A percentile compares a stretch with the other conserved stretches of the same genome.
Evolutionary conservation across 2,329 filamentous ascomycete species (phyloP).

Genomic region (Lasiodiplodia sp.): DNA sequence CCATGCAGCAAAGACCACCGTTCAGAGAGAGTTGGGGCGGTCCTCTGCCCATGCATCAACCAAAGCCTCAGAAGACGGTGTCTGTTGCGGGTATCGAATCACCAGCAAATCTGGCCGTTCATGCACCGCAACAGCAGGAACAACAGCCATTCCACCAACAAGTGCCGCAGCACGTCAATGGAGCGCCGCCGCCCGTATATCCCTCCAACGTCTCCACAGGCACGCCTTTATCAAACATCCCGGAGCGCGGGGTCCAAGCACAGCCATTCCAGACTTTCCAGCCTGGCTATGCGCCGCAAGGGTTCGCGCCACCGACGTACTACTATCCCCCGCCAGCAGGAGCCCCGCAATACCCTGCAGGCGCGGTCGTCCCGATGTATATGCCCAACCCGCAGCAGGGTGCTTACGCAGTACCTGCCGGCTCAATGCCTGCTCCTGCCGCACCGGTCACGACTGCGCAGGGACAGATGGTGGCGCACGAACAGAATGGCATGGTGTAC

Average conservation of each 20-base stretch:
- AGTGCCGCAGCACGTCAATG: slow-evolving; percentile 77
- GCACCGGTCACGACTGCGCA: slow-evolving; percentile 50
- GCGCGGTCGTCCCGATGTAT: slow-evolving; percentile 62
- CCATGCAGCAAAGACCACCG: slow-evolving; percentile 61
- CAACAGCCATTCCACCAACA: slow-evolving; percentile 95
- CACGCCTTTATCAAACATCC: slow-evolving; percentile 89
- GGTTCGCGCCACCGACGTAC: slow-evolving; percentile 56
- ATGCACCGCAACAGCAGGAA: slow-evolving; percentile 69
- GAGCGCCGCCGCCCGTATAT: slow-evolving; percentile 71
- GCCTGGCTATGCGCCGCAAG: slow-evolving; percentile 58
- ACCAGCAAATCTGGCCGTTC: slow-evolving; percentile 68
- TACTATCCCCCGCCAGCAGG: slow-evolving; percentile 69
- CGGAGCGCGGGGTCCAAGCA: slow-evolving; percentile 89
- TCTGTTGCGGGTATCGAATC: slow-evolving; percentile 93
- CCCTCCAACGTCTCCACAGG: slow-evolving; percentile 74
- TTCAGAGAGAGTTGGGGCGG: slow-evolving; percentile 67
- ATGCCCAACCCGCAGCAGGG: slow-evolving; percentile 63
- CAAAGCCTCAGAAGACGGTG: slow-evolving; percentile 91
- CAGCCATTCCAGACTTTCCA: slow-evolving; percentile 80
- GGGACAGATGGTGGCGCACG: slow-evolving; percentile 74
- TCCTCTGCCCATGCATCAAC: slow-evolving; percentile 85
- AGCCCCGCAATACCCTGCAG: slow-evolving; percentile 51
- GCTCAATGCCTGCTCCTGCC: slow-evolving; percentile 25
- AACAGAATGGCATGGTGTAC: slow-evolving; percentile 95
- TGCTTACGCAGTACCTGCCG: slow-evolving; percentile 50